Evolutionary conservation across 2,329 filamentous ascomycete species (phyloP), one percentile per base, ranked within the genome.

Genomic region (Apiospora aurea): DNA sequence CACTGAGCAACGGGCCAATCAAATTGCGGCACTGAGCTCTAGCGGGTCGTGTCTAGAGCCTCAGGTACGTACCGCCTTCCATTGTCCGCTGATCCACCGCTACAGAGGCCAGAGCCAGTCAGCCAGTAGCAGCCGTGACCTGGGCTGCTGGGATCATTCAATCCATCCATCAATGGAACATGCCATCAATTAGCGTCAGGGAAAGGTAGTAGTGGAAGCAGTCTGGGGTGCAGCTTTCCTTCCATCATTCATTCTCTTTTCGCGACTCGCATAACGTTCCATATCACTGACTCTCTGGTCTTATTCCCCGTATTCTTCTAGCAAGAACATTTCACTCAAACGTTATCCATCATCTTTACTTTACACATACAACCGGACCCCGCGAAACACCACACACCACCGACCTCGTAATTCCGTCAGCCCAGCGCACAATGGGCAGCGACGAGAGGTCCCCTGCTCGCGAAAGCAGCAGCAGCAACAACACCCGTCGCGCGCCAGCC

Each of bases 391-490:
- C 34, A 64, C 8, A 38, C 5, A 41, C 34, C n/a, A 41, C 29
- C 18, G 57, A 41, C 57, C 34, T 64, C 21, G 34, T 41, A 64
- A 64, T 41, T 24, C 29, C 57, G 29, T 24, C 72, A 71, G 29
- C 67, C 44, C 69, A 69, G 51, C 53, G 67, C 74, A 77, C 53
- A 71, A 85, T 85, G 83, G 77, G 80, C 68, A 79, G 78, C 73
- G 73, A 79, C 71, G 57, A 64, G 29, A 64, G 57, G 29, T 64
- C 57, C n/a, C 34, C 34, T 64, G 57, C 57, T 64, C 57, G 57
- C 57, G 57, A 41, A 64, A 64, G 34, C 57, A 41, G 57, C 57
- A 64, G 74, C 69, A 70, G 73, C 80, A 82, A 75, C 79, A 81
- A 71, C 74, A 72, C 81, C 77, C 74, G 76, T 38, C 74, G 75